These are phyloP conservation scores for Camellia granthamiana DNA, from an alignment of 148 eudicot genomes.

Conservation along the genomic window DNA sequence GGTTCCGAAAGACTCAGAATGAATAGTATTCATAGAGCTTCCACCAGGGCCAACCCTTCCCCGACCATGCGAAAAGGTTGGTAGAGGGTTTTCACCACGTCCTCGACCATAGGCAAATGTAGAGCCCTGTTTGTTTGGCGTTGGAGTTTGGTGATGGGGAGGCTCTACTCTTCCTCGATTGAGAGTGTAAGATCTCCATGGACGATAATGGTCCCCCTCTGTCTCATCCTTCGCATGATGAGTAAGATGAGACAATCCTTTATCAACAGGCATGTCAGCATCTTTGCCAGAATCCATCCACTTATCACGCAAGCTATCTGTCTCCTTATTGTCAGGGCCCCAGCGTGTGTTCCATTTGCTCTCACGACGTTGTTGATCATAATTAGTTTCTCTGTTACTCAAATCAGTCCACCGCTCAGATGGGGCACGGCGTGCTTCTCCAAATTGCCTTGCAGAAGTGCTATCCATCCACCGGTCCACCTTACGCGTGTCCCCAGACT, in stretches of 20 bases:
- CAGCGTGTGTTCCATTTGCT: constrained; percentile 91
- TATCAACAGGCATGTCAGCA: constrained; percentile 51
- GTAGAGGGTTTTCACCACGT: constrained; percentile 54
- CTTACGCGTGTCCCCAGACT: constrained; percentile 54
- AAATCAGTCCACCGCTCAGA: constrained; percentile 67
- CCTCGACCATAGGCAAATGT: constrained; percentile 74
- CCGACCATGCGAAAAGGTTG: constrained; percentile 57
- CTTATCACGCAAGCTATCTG: constrained; percentile 47
- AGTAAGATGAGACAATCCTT: constrained; percentile 41
- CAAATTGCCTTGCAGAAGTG: constrained; percentile 45
- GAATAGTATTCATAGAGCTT: constrained; percentile 23
- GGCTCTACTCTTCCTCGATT: constrained; percentile 70
- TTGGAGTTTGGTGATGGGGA: constrained; percentile 41
- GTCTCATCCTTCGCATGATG: constrained; percentile 69
- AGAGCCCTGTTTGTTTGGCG: constrained; percentile 51
- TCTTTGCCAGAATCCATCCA: constrained; percentile 56
- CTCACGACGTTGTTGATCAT: constrained; percentile 78
- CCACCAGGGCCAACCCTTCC: constrained; percentile 49
- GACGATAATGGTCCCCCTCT: constrained; percentile 69
- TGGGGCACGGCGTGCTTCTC: constrained; percentile 70
- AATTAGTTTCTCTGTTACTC: constrained; percentile 48
- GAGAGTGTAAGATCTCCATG: constrained; percentile 77
- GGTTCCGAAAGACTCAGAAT: constrained; percentile 32
- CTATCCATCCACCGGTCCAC: constrained; percentile 55
- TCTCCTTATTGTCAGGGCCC: constrained; percentile 80